Evolutionary conservation across 192 early-diverging fungal species (phyloP).

Genomic region (Thamnidium elegans): DNA sequence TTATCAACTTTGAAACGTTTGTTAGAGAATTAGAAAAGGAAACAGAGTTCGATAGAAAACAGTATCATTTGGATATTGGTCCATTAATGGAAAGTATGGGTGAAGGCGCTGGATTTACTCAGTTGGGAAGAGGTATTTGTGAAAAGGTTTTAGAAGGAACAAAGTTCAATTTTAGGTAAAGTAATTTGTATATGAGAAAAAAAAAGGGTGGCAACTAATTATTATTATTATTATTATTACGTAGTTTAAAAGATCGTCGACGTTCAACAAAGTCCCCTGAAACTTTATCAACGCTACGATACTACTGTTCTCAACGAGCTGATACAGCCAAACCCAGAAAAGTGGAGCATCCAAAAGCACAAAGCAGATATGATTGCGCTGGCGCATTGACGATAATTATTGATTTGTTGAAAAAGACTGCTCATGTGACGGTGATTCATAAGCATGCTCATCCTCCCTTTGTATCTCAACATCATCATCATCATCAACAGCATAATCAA

Average conservation of each 20-base stretch:
- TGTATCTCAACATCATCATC: constrained; percentile 19
- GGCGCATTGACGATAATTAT: constrained; percentile 38
- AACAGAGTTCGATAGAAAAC: constrained; percentile 27
- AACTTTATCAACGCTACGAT: constrained; percentile 33
- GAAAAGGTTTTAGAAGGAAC: constrained; percentile 34
- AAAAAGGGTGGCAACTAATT: neutral
- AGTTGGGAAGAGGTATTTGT: constrained; percentile 32
- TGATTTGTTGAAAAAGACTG: constrained; percentile 31
- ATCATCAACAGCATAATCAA: constrained; percentile 10
- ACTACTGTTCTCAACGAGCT: constrained; percentile 36
- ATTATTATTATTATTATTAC: neutral
- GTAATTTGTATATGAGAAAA: neutral
- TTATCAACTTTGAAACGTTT: constrained; percentile 22
- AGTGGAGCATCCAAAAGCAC: constrained; percentile 28
- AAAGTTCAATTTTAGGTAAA: constrained; percentile 38
- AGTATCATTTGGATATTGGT: constrained; percentile 30
- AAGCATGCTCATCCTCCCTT: constrained; percentile 34
- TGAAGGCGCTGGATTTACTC: constrained; percentile 24
- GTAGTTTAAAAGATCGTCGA: constrained; percentile 36
- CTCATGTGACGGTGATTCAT: constrained; percentile 33
- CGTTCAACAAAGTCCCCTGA: constrained; percentile 29
- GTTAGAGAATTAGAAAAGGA: constrained; percentile 22
- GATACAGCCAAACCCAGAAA: constrained; percentile 37
- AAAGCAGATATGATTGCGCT: constrained; percentile 32
- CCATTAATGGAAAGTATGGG: constrained; percentile 20